These are phyloP conservation scores for Pharnaceum exiguum DNA, from an alignment of 148 eudicot species.

Conservation along the genomic window DNA sequence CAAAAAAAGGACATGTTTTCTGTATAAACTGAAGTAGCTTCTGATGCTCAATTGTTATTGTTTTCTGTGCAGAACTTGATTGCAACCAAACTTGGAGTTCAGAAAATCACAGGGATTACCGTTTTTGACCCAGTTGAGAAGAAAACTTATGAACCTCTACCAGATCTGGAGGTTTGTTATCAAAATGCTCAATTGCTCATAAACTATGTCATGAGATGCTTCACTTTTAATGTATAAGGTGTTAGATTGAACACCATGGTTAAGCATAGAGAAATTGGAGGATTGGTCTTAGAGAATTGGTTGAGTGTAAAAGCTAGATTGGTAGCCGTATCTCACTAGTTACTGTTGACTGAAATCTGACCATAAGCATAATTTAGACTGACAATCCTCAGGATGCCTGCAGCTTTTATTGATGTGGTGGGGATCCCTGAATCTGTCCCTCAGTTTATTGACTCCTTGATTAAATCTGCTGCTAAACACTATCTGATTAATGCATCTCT, in stretches of 20 bases:
- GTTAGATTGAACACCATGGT: neutral
- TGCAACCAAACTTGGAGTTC: slow-evolving; percentile 81
- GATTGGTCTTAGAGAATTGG: neutral
- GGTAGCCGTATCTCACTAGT: neutral
- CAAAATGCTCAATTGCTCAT: neutral
- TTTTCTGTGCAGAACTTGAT: slow-evolving; percentile 74
- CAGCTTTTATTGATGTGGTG: too few species aligned
- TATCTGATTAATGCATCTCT: too few species aligned
- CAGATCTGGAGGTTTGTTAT: slow-evolving; percentile 76
- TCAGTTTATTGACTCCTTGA: too few species aligned
- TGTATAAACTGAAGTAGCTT: too few species aligned
- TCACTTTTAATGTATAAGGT: neutral
- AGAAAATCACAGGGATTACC: slow-evolving; percentile 88
- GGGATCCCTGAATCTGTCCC: too few species aligned
- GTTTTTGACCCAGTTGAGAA: slow-evolving; percentile 81
- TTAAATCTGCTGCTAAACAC: too few species aligned
- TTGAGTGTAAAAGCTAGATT: neutral
- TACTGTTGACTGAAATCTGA: too few species aligned
- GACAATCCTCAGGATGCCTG: too few species aligned
- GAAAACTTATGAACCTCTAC: slow-evolving; percentile 73
- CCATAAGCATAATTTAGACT: too few species aligned
- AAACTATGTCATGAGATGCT: neutral
- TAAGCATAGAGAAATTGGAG: neutral
- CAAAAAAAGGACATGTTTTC: too few species aligned
- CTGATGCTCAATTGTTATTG: slow-evolving; percentile 4